Evolutionary conservation across 2,329 filamentous ascomycete genomes (phyloP), one percentile per base, ranked within the genome.

Genomic region (Colletotrichum sansevieriae): DNA sequence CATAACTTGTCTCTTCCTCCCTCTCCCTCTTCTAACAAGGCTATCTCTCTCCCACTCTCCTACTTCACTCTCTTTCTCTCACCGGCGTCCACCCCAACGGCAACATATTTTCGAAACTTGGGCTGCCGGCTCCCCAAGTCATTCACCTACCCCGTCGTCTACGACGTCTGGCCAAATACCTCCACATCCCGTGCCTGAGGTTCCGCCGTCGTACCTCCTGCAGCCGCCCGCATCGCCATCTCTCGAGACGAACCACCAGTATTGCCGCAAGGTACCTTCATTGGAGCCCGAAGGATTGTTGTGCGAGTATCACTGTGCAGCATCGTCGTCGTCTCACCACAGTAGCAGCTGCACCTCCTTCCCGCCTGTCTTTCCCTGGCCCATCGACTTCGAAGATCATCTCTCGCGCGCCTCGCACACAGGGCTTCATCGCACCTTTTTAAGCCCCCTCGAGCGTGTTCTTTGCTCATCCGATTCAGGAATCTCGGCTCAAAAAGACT

Each of bases 231-330:
- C 61, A 76, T 52, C 79, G 76, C 77, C 79, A 77, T 78, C 78
- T 78, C 58, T 35, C 49, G 64, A 79, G 78, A 81, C 78, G 79
- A 77, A 77, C 77, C 77, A 80, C 79, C 79, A 80, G 75, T 81
- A 83, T 78, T 80, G 79, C 82, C 79, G 80, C 79, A 84, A 39
- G 83, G 81, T 77, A 76, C 84, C 86, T 81, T 80, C 75, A 85
- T 84, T 78, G 76, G 76, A 77, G 75, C 76, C 77, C 77, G 78
- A 80, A 80, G 78, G 78, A 80, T 78, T 79, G 79, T 79, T 81
- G 76, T 81, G 76, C 78, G 75, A 82, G 83, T 85, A 82, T 82
- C 80, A 83, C 83, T 77, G 79, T 82, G 81, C 82, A 83, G 80
- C 81, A 82, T 82, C 82, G 25, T 65, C 61, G 25, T 82, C 81